Conservation (phyloP, 495 filamentous ascomycete species). For the Lasiosphaeriaceae sp. region DNA sequence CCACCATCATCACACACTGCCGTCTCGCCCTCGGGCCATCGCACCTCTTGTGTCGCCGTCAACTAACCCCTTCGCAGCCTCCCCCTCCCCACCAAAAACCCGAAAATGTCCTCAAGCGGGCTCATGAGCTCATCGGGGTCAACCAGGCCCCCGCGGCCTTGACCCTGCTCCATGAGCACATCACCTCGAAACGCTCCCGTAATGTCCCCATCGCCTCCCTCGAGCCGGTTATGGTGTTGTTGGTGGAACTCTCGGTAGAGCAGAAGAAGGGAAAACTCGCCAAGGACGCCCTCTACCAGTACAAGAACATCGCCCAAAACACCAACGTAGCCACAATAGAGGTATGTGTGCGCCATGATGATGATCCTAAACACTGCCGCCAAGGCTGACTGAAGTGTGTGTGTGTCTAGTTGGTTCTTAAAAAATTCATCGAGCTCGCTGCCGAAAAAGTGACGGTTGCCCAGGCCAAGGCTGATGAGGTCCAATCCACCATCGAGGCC, state of each 20-base stretch:
- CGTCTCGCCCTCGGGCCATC: background rate
- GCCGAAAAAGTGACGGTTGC: slow-evolving; percentile 94
- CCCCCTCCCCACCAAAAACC: slow-evolving; percentile 94
- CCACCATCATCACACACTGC: background rate
- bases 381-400: slow-evolving; percentile 20
- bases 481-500: slow-evolving; percentile 82
- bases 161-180: slow-evolving; percentile 96
- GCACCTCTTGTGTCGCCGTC: background rate
- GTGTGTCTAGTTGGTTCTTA: slow-evolving; percentile 68
- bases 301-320: slow-evolving; percentile 99
- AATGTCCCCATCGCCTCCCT: slow-evolving; percentile 95
- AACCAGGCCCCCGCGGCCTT: slow-evolving; percentile 88
- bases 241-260: slow-evolving; percentile 94
- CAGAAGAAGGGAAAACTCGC: slow-evolving; percentile 95
- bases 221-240: slow-evolving; percentile 96
- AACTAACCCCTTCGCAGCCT: slow-evolving; percentile 58
- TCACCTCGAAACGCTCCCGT: slow-evolving; percentile 93
- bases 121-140: slow-evolving; percentile 97
- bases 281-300: slow-evolving; percentile 98
- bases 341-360: slow-evolving; percentile 38
- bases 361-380: background rate
- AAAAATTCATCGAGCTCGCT: slow-evolving; percentile 95
- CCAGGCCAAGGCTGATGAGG: slow-evolving; percentile 91
- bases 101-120: slow-evolving; percentile 98
- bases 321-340: slow-evolving; percentile 98